A percentile compares a stretch with the other conserved stretches of the same genome.
phyloP scores from a whole-genome alignment of 305 asterid genomes.

The Fraxinus baroniana region DNA sequence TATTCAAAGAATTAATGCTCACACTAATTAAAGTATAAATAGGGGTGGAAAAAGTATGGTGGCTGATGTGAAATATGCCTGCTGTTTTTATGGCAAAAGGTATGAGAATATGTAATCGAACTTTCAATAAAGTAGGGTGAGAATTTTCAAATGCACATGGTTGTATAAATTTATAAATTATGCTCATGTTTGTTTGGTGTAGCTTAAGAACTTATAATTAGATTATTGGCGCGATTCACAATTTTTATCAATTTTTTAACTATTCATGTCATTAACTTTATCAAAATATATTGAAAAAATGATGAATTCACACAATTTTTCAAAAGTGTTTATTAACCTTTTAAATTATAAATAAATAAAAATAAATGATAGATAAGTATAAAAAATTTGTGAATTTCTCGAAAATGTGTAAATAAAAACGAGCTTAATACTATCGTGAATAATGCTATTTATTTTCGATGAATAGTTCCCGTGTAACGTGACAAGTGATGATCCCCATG shows the following conservation, averaged over 20 bases:
- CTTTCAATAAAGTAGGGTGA: background rate
- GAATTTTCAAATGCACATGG: background rate
- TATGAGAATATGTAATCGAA: constrained; percentile 5
- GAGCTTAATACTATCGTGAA: background rate
- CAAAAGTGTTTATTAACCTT: background rate
- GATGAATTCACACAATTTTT: too few species aligned
- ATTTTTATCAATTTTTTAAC: background rate
- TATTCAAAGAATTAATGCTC: constrained; percentile 20
- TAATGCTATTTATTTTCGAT: too few species aligned
- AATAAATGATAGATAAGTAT: background rate
- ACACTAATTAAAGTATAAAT: constrained; percentile 7
- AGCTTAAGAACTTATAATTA: background rate
- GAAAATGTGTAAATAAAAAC: too few species aligned
- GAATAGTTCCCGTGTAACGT: too few species aligned
- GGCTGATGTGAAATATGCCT: background rate
- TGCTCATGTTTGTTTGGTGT: background rate
- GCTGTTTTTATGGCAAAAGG: background rate
- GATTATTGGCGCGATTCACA: background rate
- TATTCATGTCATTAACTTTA: too few species aligned
- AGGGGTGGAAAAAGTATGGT: background rate
- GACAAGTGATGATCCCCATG: background rate
- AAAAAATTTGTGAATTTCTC: background rate
- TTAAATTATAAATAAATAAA: too few species aligned
- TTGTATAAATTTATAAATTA: background rate
- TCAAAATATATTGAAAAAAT: too few species aligned